These are phyloP conservation scores for Metschnikowia shivogae DNA, from an alignment of 805 yeast species.

Conservation along the genomic window DNA sequence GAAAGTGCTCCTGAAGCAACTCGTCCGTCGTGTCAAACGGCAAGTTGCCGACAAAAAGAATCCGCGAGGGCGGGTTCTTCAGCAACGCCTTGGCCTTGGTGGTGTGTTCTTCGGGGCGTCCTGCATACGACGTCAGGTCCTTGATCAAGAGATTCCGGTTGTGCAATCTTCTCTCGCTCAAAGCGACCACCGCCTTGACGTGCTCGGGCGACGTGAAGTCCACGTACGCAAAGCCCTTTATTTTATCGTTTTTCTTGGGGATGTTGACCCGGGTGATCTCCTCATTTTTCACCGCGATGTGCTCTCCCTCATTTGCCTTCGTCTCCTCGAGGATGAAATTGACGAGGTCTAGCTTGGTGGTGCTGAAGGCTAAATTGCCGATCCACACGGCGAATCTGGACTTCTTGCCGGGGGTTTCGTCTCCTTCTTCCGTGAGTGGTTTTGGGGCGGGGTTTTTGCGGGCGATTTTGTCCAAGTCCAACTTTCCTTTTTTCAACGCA, in stretches of 20 bases:
- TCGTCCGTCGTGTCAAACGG: conserved; percentile 90
- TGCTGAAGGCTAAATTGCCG: conserved; percentile 86
- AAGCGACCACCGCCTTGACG: conserved; percentile 55
- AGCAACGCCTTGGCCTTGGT: conserved; percentile 41
- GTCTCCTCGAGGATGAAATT: conserved; percentile 64
- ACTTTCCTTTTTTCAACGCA: conserved; percentile 74
- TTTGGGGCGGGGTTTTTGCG: conserved; percentile 36
- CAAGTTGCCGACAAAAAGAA: conserved; percentile 87
- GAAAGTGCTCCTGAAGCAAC: conserved; percentile 72
- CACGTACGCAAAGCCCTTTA: conserved; percentile 86
- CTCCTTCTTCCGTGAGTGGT: conserved; percentile 33
- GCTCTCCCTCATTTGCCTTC: conserved; percentile 26
- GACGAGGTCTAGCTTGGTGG: conserved; percentile 67
- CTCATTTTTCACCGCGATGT: conserved; percentile 40
- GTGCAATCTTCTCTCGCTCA: conserved; percentile 70
- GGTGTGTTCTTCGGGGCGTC: conserved; percentile 66
- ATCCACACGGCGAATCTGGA: conserved; percentile 84
- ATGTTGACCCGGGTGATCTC: conserved; percentile 75
- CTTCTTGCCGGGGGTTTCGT: conserved; percentile 30
- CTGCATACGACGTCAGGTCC: conserved; percentile 74
- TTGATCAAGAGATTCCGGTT: conserved; percentile 87
- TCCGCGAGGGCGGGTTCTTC: conserved; percentile 84
- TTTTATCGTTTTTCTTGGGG: conserved; percentile 69
- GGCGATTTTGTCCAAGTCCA: conserved; percentile 55
- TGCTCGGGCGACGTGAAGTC: conserved; percentile 65